Conservation (phyloP, 202 grass and related monocot species). For the Saccharum hybrid region DNA sequence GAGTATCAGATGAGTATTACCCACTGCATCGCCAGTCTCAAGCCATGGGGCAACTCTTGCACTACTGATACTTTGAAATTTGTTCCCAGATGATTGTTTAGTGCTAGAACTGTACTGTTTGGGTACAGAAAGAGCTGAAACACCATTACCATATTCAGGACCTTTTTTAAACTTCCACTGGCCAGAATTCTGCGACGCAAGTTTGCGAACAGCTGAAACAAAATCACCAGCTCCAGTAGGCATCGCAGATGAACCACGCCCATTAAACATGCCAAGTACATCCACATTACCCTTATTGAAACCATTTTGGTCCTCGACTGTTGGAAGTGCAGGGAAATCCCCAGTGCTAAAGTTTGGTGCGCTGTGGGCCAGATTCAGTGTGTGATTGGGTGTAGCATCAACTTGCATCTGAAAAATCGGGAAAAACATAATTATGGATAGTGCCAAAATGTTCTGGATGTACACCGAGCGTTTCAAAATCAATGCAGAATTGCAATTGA, state of each 20-base stretch:
- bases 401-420: slow-evolving; percentile 80
- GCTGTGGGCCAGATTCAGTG: slow-evolving; percentile 51
- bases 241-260: slow-evolving; percentile 47
- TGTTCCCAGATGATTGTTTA: slow-evolving; percentile 71
- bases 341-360: slow-evolving; percentile 76
- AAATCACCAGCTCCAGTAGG: slow-evolving; percentile 69
- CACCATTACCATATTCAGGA: slow-evolving; percentile 56
- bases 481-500: neutral
- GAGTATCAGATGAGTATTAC: slow-evolving; percentile 62
- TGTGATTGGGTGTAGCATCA: slow-evolving; percentile 63
- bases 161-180: slow-evolving; percentile 71
- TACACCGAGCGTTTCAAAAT: slow-evolving; percentile 2
- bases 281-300: slow-evolving; percentile 59
- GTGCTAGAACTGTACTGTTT: slow-evolving; percentile 58
- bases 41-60: slow-evolving; percentile 77
- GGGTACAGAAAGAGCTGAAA: slow-evolving; percentile 60
- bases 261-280: slow-evolving; percentile 47
- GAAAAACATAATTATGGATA: neutral
- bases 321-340: slow-evolving; percentile 84
- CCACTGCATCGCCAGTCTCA: slow-evolving; percentile 92
- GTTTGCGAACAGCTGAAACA: slow-evolving; percentile 86
- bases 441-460: neutral
- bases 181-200: slow-evolving; percentile 63
- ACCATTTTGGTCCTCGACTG: slow-evolving; percentile 65
- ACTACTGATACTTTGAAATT: slow-evolving; percentile 61